These are phyloP conservation scores for Biscutella laevigata DNA, from an alignment of 441 rosid species.

Conservation along the genomic window DNA sequence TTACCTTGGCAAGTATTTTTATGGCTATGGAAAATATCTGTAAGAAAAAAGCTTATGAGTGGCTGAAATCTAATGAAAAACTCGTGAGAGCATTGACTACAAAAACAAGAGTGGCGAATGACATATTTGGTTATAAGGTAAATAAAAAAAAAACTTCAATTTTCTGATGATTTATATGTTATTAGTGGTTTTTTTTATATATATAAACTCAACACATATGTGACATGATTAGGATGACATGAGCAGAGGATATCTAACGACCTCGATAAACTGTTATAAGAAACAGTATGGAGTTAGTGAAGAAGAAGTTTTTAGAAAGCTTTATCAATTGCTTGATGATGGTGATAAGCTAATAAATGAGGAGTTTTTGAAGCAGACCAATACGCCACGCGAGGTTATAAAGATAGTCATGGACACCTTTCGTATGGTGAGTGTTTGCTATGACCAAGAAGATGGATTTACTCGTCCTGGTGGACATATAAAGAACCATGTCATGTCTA, in stretches of 20 bases:
- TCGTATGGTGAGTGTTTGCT: too few relatives aligned
- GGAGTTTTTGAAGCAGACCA: neutral
- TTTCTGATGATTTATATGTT: too few relatives aligned
- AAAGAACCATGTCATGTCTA: too few relatives aligned
- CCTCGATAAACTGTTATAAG: neutral
- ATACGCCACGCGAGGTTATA: neutral
- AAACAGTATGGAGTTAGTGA: neutral
- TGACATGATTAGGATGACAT: neutral
- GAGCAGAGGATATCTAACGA: slow-evolving; percentile 1
- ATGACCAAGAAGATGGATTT: too few relatives aligned
- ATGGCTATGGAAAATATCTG: neutral
- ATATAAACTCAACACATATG: neutral
- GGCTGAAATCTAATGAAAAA: slow-evolving; percentile 9
- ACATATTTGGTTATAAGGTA: slow-evolving; percentile 2
- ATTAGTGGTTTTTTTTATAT: too few relatives aligned
- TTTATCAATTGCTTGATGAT: neutral
- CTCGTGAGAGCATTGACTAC: neutral
- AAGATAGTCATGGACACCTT: slow-evolving; percentile 4
- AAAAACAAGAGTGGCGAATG: neutral
- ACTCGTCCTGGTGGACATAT: too few relatives aligned
- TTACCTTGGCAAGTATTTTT: neutral
- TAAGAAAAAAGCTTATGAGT: neutral
- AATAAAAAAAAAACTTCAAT: too few relatives aligned
- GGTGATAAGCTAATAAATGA: neutral
- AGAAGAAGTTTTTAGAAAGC: neutral